These are phyloP conservation scores for Penicilliopsis zonata DNA, from an alignment of 495 filamentous ascomycete species.

Conservation along the genomic window DNA sequence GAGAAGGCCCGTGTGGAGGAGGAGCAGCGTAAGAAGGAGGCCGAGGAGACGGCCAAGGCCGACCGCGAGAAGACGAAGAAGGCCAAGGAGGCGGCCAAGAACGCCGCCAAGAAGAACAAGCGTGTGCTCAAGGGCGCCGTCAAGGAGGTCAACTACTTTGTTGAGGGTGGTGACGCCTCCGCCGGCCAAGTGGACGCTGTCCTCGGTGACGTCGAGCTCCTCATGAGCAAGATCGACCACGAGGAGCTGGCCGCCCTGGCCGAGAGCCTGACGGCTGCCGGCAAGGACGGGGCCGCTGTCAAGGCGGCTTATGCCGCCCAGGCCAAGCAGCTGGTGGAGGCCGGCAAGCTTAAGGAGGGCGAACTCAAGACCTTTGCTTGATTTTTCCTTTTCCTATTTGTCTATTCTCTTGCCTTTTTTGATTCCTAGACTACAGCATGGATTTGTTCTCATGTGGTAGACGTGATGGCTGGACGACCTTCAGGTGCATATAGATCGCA, in stretches of 20 bases:
- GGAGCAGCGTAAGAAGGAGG: constrained; percentile 62
- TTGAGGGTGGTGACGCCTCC: constrained; percentile 48
- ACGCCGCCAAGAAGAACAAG: constrained; percentile 98
- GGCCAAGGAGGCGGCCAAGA: constrained; percentile 95
- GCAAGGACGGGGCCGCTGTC: constrained; percentile 43
- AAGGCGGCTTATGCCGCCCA: constrained; percentile 60
- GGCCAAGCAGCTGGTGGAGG: constrained; percentile 57
- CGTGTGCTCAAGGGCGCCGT: constrained; percentile 80
- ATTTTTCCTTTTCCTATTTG: constrained; percentile 3
- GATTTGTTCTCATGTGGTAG: no score
- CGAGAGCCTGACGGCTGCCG: constrained; percentile 51
- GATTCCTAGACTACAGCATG: background rate
- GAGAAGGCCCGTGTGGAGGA: constrained; percentile 66
- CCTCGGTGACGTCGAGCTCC: constrained; percentile 75
- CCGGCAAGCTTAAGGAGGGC: constrained; percentile 73
- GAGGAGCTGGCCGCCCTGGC: constrained; percentile 78
- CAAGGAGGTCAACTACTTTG: constrained; percentile 92
- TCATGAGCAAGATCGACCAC: constrained; percentile 77
- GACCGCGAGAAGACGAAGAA: constrained; percentile 82
- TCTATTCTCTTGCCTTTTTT: constrained; percentile 1
- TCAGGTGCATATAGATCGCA: no score
- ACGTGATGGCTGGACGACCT: no score
- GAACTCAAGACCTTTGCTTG: constrained; percentile 49
- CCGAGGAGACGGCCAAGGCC: constrained; percentile 74
- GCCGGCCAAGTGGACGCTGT: constrained; percentile 67